These are phyloP conservation scores for Alternaria alternata DNA, from an alignment of 2,329 filamentous ascomycete species.

Conservation along the genomic window DNA sequence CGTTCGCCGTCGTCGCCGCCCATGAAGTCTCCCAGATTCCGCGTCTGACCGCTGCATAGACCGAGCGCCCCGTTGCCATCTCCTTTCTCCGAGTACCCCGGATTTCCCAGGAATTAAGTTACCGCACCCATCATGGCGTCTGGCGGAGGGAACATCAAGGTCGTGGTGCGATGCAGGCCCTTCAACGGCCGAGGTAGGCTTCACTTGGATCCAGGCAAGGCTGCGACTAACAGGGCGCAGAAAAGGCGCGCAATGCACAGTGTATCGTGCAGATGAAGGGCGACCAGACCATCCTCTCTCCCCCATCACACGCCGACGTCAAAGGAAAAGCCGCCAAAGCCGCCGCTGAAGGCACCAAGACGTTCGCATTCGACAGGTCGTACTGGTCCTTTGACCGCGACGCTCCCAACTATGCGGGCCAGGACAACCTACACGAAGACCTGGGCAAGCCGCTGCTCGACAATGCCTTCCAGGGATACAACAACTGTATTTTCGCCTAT, in stretches of 20 bases:
- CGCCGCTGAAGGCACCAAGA: constrained; percentile 72
- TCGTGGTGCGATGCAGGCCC: constrained; percentile 94
- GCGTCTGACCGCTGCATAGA: constrained; percentile 32
- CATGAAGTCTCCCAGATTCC: constrained; percentile 38
- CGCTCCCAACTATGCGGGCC: constrained; percentile 84
- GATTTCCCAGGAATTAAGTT: neutral
- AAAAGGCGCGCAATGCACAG: constrained; percentile 90
- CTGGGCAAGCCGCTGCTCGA: constrained; percentile 89
- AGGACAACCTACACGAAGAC: constrained; percentile 87
- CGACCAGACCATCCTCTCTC: constrained; percentile 84
- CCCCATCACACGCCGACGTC: constrained; percentile 67
- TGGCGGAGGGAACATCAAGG: constrained; percentile 97
- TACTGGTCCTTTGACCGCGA: constrained; percentile 97
- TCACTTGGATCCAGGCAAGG: neutral
- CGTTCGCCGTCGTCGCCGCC: constrained; percentile 24
- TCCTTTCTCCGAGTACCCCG: constrained; percentile 21
- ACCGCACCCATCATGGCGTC: constrained; percentile 63
- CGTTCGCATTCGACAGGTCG: constrained; percentile 94
- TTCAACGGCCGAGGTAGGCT: constrained; percentile 89
- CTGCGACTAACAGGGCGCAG: constrained; percentile 58
- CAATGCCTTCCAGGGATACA: constrained; percentile 98
- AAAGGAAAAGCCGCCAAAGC: constrained; percentile 73
- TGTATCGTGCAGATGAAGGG: constrained; percentile 98
- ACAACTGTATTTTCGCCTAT: constrained; percentile 99
- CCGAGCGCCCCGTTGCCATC: constrained; percentile 24